A percentile compares a stretch with the other conserved stretches of the same genome.
These are phyloP conservation scores for Bruguiera hainesii DNA, from an alignment of 441 rosid genomes.

Conservation along the genomic window DNA sequence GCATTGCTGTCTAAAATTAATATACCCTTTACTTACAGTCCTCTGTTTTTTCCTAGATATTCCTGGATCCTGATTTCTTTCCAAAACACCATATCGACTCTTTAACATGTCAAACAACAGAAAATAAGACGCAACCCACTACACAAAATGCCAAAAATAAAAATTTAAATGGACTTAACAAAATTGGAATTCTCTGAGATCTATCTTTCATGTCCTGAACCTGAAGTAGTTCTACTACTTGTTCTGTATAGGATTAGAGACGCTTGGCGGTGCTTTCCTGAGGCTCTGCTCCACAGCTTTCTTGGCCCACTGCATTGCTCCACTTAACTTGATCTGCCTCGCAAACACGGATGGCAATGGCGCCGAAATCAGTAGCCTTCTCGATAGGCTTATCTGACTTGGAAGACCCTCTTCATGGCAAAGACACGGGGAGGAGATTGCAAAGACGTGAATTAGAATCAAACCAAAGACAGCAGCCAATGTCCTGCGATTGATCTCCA, in stretches of 20 bases:
- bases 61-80: background rate
- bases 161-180: background rate
- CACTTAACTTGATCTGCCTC: background rate
- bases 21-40: conserved; percentile 4
- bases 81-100: background rate
- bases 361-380: conserved; percentile 24
- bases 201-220: background rate
- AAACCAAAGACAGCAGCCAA: conserved; percentile 18
- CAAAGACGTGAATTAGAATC: conserved; percentile 20
- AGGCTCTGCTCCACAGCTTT: conserved; percentile 49
- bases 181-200: background rate
- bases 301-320: conserved; percentile 24
- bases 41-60: conserved; percentile 1
- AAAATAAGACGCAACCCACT: background rate
- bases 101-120: background rate
- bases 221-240: conserved; percentile 18
- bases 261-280: conserved; percentile 48
- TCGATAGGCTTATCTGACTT: conserved; percentile 1
- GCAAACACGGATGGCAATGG: conserved; percentile 16
- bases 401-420: conserved; percentile 2
- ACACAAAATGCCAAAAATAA: background rate
- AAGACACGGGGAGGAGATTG: conserved; percentile 20
- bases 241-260: conserved; percentile 54
- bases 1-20: background rate
- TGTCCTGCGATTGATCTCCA: conserved; percentile 29